phyloP scores from a whole-genome alignment of 768 basidiomycete species.

The Gloeophyllum trabeum region DNA sequence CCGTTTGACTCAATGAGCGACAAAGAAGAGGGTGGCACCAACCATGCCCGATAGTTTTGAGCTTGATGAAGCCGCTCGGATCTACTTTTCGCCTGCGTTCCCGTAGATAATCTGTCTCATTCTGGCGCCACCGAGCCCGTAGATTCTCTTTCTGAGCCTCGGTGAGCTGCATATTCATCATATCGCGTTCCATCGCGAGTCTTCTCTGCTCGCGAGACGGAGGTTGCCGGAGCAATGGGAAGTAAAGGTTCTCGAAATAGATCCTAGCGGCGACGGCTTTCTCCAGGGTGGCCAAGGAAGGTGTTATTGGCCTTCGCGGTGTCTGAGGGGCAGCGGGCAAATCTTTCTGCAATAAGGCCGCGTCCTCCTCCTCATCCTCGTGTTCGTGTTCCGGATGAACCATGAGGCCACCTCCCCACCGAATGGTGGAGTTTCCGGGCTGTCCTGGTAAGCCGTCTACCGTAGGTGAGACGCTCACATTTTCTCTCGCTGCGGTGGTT shows the following conservation, averaged over 20 bases:
- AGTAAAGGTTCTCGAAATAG: conserved; percentile 90
- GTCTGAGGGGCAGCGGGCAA: conserved; percentile 18
- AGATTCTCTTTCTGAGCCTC: conserved; percentile 62
- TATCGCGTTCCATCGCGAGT: conserved; percentile 81
- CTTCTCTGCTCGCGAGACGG: conserved; percentile 80
- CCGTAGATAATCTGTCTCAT: conserved; percentile 85
- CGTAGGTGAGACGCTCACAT: conserved; percentile 27
- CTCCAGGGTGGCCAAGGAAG: conserved; percentile 86
- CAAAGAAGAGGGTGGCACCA: conserved; percentile 10
- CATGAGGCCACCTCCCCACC: conserved; percentile 48
- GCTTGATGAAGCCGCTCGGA: conserved; percentile 73
- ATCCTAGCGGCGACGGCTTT: conserved; percentile 88
- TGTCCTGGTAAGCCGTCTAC: conserved; percentile 40
- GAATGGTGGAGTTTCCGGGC: conserved; percentile 49
- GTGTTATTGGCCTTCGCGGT: conserved; percentile 54
- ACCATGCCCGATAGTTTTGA: conserved; percentile 96
- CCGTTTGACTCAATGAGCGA: conserved; percentile 16
- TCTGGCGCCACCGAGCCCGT: conserved; percentile 68
- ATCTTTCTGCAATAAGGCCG: conserved; percentile 17
- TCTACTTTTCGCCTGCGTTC: conserved; percentile 77
- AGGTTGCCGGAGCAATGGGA: conserved; percentile 73
- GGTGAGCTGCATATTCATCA: conserved; percentile 59
- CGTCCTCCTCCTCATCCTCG: conserved; percentile 37
- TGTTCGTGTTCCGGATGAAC: conserved; percentile 61
- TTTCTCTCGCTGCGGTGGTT: conserved; percentile 69